These are phyloP conservation scores for Acacia confusa DNA, from an alignment of 306 rosid species.

Conservation along the genomic window DNA sequence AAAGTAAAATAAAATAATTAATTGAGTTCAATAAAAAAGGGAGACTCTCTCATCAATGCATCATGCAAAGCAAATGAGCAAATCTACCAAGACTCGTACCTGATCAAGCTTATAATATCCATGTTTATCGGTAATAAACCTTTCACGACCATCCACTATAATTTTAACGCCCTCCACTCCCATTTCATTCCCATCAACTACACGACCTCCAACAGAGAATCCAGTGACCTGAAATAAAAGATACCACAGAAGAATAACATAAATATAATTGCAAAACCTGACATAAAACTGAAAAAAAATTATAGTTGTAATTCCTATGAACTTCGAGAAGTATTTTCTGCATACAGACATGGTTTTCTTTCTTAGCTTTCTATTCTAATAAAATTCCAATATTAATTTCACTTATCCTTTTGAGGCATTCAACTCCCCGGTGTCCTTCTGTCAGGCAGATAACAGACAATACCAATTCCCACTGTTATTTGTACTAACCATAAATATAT, in stretches of 20 bases:
- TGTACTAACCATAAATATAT: slow-evolving; percentile 2
- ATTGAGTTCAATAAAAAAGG: slow-evolving; percentile 18
- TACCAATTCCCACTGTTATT: neutral
- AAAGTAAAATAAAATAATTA: slow-evolving; percentile 4
- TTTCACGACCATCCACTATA: slow-evolving; percentile 89
- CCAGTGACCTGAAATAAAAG: slow-evolving; percentile 77
- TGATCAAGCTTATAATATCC: slow-evolving; percentile 98
- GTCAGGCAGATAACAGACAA: neutral
- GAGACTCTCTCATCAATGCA: slow-evolving; percentile 1
- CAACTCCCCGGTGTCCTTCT: neutral
- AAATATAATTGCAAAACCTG: slow-evolving; percentile 9
- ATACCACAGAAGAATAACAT: slow-evolving; percentile 21
- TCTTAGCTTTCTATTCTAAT: neutral
- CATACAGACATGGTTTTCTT: neutral
- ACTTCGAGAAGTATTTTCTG: neutral
- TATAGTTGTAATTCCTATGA: neutral
- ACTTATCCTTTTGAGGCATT: neutral
- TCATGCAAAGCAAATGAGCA: slow-evolving; percentile 30
- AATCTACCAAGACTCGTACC: slow-evolving; percentile 46
- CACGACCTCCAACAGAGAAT: slow-evolving; percentile 97
- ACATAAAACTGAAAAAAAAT: slow-evolving; percentile 6
- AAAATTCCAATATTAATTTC: neutral
- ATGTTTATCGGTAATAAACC: slow-evolving; percentile 82
- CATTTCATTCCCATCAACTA: slow-evolving; percentile 75
- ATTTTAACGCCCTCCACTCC: slow-evolving; percentile 92